Base-by-base conservation (phyloP, 306 rosid species). In the Cucumis cinereus region DNA sequence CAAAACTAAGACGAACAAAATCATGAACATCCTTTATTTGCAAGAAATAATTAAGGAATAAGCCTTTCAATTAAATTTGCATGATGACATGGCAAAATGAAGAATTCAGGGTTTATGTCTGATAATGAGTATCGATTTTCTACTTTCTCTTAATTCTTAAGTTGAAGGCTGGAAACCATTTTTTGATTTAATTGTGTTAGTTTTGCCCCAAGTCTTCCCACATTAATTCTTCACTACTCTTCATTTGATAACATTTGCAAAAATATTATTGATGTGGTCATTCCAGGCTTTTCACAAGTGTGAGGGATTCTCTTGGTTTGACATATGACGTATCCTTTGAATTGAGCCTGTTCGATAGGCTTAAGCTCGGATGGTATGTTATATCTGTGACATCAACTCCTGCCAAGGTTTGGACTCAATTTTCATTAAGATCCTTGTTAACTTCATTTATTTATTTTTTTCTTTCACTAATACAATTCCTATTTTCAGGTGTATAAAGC, bases 361-460 rank as follows among this genome's bases (percentile, higher is more conserved):
- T 94, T 76, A 88, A 83, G 76, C 89, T 94, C 30, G 99, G 99
- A 79, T 94, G 99, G 99, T 92, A 90, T 86, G 97, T 94, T 80
- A 80, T 94, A 79, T 94, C 99, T 33, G 99, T 94, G 76, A 94
- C 99, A 77, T 94, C 97, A 79, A 94, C 97, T 73, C 99, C 97
- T 49, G 81, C 87, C 82, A 94, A 94, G 97, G 97, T 94, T 74
- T 23, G 90, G 59, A 77, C 78, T 84, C 62, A 80, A 77, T 78
- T 75, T 83, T 80, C 30, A 59, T 77, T 14, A 62, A 75, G 53
- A 43, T 41, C 17, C 47, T 53, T 20, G 43, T 49, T 43, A 77
- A 76, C 41, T 43, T 19, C 40, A 20, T 24, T 24, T 61, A 15
- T 17, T 75, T 30, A 24, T 4, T 47, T 28, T 77, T 53, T 6